Evolutionary conservation across 2,329 filamentous ascomycete genomes (phyloP).

Genomic region (Fusarium tricinctum): DNA sequence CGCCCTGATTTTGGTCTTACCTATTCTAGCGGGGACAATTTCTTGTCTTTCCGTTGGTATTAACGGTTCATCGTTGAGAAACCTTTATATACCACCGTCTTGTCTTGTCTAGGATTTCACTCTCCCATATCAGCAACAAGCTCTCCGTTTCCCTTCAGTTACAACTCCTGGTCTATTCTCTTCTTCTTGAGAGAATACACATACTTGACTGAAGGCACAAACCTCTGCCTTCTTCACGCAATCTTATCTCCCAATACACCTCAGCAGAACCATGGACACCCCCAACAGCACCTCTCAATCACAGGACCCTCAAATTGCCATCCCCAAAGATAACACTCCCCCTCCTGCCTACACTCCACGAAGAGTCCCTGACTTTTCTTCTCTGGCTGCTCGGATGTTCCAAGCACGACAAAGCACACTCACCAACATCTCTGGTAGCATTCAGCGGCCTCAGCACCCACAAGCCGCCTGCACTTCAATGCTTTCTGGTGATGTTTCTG

Average conservation of each 20-base stretch:
- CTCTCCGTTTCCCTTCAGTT: slow-evolving; percentile 5
- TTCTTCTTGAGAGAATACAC: background rate
- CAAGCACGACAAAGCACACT: slow-evolving; percentile 28
- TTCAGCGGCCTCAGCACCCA: slow-evolving; percentile 20
- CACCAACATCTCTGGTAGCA: slow-evolving; percentile 12
- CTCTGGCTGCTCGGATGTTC: slow-evolving; percentile 35
- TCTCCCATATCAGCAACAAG: slow-evolving; percentile 3
- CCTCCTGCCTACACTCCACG: slow-evolving; percentile 53
- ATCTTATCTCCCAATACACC: background rate
- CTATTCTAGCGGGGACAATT: slow-evolving; percentile 36
- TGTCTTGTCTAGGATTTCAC: slow-evolving; percentile 9
- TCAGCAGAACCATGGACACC: slow-evolving; percentile 33
- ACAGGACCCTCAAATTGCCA: slow-evolving; percentile 25
- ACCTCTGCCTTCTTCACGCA: background rate
- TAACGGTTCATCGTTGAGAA: slow-evolving; percentile 29
- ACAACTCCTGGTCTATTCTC: background rate
- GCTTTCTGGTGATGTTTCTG: slow-evolving; percentile 14
- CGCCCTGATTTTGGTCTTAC: slow-evolving; percentile 23
- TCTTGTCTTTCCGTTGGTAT: slow-evolving; percentile 30
- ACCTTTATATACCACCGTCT: slow-evolving; percentile 32
- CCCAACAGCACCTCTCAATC: slow-evolving; percentile 31
- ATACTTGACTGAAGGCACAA: background rate
- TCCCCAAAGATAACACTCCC: slow-evolving; percentile 47
- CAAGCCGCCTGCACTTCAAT: slow-evolving; percentile 16
- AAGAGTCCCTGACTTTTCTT: slow-evolving; percentile 30